Conservation (phyloP, 768 basidiomycete species). For the Lactarius psammicola region DNA sequence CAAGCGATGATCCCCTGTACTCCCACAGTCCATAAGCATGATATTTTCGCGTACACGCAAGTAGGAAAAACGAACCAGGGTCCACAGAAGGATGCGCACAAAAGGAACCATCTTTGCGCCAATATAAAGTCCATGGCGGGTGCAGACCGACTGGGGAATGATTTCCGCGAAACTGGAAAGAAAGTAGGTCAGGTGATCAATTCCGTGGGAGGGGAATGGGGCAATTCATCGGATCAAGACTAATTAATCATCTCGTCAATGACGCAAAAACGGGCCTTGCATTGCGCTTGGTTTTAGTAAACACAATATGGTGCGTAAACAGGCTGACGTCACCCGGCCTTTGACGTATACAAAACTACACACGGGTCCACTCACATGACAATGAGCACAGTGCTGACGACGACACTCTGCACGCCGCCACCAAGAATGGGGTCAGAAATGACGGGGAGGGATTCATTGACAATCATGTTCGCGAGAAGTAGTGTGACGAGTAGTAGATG, state of each 20-base stretch:
- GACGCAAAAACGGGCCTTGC: not conserved
- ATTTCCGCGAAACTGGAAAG: conserved; percentile 77
- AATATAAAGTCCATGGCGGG: conserved; percentile 83
- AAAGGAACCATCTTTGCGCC: conserved; percentile 83
- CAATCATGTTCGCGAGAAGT: conserved; percentile 87
- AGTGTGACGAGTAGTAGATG: conserved; percentile 82
- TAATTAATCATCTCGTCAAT: not conserved
- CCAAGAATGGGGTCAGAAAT: conserved; percentile 79
- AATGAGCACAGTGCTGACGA: conserved; percentile 80
- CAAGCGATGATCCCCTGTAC: conserved; percentile 69
- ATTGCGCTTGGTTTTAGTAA: too few species aligned
- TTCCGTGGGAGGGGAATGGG: too few species aligned
- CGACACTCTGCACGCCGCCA: conserved; percentile 73
- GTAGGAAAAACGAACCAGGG: conserved; percentile 48
- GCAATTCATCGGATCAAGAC: not conserved
- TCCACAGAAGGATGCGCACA: conserved; percentile 64
- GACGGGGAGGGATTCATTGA: conserved; percentile 84
- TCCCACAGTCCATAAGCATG: not conserved
- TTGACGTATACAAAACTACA: not conserved
- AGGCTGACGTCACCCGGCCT: conserved; percentile 4
- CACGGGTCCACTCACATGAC: conserved; percentile 64
- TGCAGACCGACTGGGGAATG: conserved; percentile 90
- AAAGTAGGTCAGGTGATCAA: conserved; percentile 4
- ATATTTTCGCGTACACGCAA: not conserved
- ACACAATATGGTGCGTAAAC: not conserved